These are phyloP conservation scores for Populus alba DNA, from an alignment of 345 rosid genomes.

Conservation along the genomic window DNA sequence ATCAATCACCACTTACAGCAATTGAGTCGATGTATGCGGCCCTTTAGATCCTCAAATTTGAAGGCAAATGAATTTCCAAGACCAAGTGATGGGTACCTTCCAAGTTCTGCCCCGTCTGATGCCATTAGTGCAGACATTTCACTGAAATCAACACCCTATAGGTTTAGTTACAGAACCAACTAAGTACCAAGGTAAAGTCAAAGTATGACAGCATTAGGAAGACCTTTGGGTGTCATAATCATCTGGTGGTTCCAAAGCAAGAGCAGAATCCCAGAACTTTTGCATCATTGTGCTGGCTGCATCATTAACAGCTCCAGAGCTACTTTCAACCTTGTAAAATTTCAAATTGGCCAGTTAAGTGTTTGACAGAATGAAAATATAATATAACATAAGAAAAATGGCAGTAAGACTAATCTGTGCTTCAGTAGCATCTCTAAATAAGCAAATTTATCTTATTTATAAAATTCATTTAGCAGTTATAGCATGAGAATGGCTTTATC, in stretches of 20 bases:
- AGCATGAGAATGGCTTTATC: neutral
- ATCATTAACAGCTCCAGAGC: slow-evolving; percentile 86
- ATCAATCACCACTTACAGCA: slow-evolving; percentile 46
- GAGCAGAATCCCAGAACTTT: slow-evolving; percentile 97
- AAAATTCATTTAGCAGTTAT: neutral
- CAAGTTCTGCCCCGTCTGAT: slow-evolving; percentile 60
- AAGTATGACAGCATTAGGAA: slow-evolving; percentile 12
- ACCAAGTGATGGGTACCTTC: slow-evolving; percentile 74
- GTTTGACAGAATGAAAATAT: neutral
- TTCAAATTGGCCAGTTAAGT: slow-evolving; percentile 4
- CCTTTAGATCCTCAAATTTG: slow-evolving; percentile 81
- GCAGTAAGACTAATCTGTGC: neutral
- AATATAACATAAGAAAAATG: neutral
- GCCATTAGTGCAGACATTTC: slow-evolving; percentile 77
- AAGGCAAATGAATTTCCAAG: slow-evolving; percentile 78
- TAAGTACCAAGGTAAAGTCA: slow-evolving; percentile 1
- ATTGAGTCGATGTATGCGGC: slow-evolving; percentile 84
- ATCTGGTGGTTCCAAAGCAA: slow-evolving; percentile 85
- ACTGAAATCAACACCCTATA: slow-evolving; percentile 40
- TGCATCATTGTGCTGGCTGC: slow-evolving; percentile 97
- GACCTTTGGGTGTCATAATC: slow-evolving; percentile 91
- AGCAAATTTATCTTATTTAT: neutral
- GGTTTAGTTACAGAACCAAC: slow-evolving; percentile 23
- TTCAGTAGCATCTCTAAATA: neutral
- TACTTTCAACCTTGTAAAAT: slow-evolving; percentile 63